Conservation (phyloP, 1,284 basidiomycete genomes). For the Porogramme epimiltina region DNA sequence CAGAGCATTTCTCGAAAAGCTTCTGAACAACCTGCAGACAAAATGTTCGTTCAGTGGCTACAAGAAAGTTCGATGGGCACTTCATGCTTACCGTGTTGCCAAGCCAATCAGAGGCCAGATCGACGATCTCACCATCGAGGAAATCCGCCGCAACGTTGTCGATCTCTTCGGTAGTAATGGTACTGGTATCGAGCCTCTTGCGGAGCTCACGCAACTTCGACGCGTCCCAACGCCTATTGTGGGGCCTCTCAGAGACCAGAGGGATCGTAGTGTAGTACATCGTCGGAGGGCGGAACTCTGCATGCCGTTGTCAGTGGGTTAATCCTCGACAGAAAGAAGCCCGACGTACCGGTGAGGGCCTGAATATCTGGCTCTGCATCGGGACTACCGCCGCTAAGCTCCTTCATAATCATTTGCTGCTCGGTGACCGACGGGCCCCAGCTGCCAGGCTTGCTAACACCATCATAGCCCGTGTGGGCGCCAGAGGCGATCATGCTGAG, state of each 20-base stretch:
- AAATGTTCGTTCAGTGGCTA: neutral
- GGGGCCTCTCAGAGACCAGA: conserved; percentile 78
- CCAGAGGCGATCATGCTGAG: conserved; percentile 89
- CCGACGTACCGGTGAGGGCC: conserved; percentile 74
- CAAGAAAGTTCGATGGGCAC: no score
- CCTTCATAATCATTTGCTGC: conserved; percentile 95
- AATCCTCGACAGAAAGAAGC: conserved; percentile 1
- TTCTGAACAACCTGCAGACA: conserved; percentile 83
- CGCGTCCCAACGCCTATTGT: conserved; percentile 92
- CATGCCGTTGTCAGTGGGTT: conserved; percentile 13
- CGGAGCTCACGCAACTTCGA: conserved; percentile 92
- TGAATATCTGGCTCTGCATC: conserved; percentile 85
- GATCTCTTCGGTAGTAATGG: conserved; percentile 84
- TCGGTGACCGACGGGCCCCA: conserved; percentile 77
- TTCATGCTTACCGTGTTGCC: conserved; percentile 86
- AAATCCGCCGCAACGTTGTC: conserved; percentile 90
- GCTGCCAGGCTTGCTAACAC: conserved; percentile 57
- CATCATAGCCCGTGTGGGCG: conserved; percentile 70
- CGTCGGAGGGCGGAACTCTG: conserved; percentile 84
- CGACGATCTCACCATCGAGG: conserved; percentile 89
- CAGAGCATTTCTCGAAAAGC: conserved; percentile 89
- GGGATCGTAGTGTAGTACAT: conserved; percentile 96
- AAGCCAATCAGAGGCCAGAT: conserved; percentile 97
- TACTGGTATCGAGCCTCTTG: conserved; percentile 85
- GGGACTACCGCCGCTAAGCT: conserved; percentile 76